Base-by-base conservation (phyloP, 2,329 filamentous ascomycete genomes). In the Penicillium sp. region DNA sequence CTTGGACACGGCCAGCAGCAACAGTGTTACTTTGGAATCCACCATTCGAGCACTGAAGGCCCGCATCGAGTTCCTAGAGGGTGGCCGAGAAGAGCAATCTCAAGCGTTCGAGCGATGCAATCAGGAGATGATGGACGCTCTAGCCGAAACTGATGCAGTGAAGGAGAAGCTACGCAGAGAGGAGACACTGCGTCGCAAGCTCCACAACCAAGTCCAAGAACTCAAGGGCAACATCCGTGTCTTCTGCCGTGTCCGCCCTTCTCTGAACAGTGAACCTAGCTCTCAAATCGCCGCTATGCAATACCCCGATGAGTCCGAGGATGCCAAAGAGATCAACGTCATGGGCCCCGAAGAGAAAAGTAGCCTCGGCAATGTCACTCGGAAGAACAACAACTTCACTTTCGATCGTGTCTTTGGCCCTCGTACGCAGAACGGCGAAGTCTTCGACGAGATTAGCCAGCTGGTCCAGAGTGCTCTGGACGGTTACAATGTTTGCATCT, bases 401-500 rank as follows among this genome's bases (percentile, higher is more conserved):
- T 99, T 97, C 67, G 94, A 99, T 67, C 88, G 92, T 7, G 92
- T 97, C 0, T 99, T 99, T 67, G 82, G 86, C 0, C 91, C 92
- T 0, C 74, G 77, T 0, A 85, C 87, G 1, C 83, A 87, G 60
- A 99, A 99, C 68, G 80, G 84, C 15, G 88, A 96, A 59, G 87
- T 99, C 1, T 99, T 99, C 68, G 90, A 90, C 49, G 94, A 99
- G 69, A 97, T 97, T 68, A 95, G 91, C 50, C 94, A 99, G 69
- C 83, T 99, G 27, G 92, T 99, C 1, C 94, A 99, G 73, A 96
- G 90, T 62, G 94, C 95, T 0, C 80, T 99, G 32, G 94, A 99
- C 66, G 94, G 94, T 1, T 99, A 96, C 78, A 99, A 97, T 62
- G 94, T 99, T 45, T 97, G 93, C 73, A 97, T 99, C 57, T 96